These are phyloP conservation scores for Penicillium malachiteum DNA, from an alignment of 495 filamentous ascomycete species.

Conservation along the genomic window DNA sequence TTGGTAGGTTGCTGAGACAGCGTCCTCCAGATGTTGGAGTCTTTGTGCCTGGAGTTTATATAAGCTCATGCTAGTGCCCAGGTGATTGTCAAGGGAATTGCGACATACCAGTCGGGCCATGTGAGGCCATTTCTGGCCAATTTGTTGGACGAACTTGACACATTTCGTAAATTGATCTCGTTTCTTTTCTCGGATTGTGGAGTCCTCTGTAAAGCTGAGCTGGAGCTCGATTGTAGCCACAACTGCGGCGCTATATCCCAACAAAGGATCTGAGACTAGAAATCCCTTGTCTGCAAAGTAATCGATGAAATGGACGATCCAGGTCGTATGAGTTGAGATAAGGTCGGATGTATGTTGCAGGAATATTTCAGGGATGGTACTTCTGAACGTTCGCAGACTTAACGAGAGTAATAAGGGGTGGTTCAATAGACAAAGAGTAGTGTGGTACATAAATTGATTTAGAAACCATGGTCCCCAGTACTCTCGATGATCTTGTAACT, in stretches of 20 bases:
- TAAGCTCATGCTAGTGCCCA: not conserved
- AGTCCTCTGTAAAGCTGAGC: constrained; percentile 44
- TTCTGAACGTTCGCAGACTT: constrained; percentile 45
- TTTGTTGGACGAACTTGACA: constrained; percentile 42
- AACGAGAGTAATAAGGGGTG: constrained; percentile 48
- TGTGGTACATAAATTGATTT: constrained; percentile 51
- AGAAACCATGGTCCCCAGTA: constrained; percentile 51
- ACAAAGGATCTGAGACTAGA: constrained; percentile 44
- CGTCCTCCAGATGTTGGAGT: constrained; percentile 42
- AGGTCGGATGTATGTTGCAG: constrained; percentile 49
- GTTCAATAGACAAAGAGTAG: constrained; percentile 48
- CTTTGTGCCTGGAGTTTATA: constrained; percentile 34
- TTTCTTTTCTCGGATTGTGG: constrained; percentile 39
- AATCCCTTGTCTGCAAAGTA: constrained; percentile 45
- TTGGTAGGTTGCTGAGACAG: constrained; percentile 47
- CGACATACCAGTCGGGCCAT: constrained; percentile 46
- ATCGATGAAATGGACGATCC: constrained; percentile 50
- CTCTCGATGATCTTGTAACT: constrained; percentile 38
- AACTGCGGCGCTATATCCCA: constrained; percentile 50
- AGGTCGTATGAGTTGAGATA: constrained; percentile 46
- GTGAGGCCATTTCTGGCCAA: constrained; percentile 46
- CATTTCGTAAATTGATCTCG: constrained; percentile 46
- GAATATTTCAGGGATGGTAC: constrained; percentile 50
- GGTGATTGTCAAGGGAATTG: not conserved
- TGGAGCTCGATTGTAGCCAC: constrained; percentile 52